Base-by-base conservation (phyloP, 192 early-diverging fungal species). In the Lobosporangium transversale region DNA sequence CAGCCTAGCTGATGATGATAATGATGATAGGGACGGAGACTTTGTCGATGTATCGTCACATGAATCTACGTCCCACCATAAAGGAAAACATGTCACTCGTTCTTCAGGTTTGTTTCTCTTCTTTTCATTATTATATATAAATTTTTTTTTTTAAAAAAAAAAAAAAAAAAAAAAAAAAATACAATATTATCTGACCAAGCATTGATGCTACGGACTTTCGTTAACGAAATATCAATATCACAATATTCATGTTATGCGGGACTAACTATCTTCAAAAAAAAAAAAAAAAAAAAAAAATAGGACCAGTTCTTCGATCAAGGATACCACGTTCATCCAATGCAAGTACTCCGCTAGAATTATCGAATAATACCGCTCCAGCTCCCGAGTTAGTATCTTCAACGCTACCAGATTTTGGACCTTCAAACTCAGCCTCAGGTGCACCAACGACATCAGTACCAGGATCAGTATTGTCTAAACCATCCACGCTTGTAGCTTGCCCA, bases 401-500 rank as follows among this genome's bases (percentile, higher is more conserved):
- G 47, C 14, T 56, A 21, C 24, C 18, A 18, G 30, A 18, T n/a
- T 6, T 33, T 35, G 31, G 9, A 2, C 23, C 61, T 35, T 44
- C 43, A 29, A 31, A 43, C 1, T 31, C 32, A 58, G 11, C 48
- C 21, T 50, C 26, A 24, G 17, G 21, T 32, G 5, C 51, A 1
- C 20, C 12, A 11, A 31, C 29, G 1, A 26, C 51, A 21, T 29
- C 56, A 33, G 18, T 44, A 43, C 23, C 49, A 30, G 49, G 37
- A 0, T 26, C 57, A 32, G 24, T 23, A 2, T 48, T 53, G 29
- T 42, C 15, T 20, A 60, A 20, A 23, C 26, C 17, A 35, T 47
- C 50, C 3, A 40, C 37, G 37, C 73, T 76, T 23, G 73, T 76
- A 8, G 29, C 57, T 1, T 76, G 73, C 20, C 73, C 73, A 14